phyloP scores from a whole-genome alignment of 305 asterid species.

The Rubia occidens region DNA sequence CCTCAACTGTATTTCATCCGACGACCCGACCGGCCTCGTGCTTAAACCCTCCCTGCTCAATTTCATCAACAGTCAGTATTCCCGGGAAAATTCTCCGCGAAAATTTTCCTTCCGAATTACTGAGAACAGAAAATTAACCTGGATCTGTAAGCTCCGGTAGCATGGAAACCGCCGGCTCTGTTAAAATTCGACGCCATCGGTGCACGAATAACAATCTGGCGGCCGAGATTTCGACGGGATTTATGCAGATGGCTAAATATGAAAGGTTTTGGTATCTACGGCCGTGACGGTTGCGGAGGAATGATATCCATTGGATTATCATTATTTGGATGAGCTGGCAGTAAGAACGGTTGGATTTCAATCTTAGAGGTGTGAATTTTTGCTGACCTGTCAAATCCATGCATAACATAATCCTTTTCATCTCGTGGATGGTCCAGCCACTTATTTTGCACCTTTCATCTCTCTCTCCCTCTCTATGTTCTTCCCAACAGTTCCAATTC shows the following conservation, averaged over 20 bases:
- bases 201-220: neutral
- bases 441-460: too few relatives aligned
- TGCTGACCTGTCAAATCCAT: constrained; percentile 1
- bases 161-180: constrained; percentile 8
- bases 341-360: neutral
- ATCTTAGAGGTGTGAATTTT: neutral
- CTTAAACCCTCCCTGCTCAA: neutral
- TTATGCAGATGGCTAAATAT: neutral
- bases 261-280: too few relatives aligned
- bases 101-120: neutral
- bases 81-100: too few relatives aligned
- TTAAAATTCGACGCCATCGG: constrained; percentile 32
- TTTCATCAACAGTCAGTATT: too few relatives aligned
- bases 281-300: neutral
- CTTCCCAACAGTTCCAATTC: too few relatives aligned
- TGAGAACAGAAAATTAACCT: neutral
- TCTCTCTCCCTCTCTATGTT: too few relatives aligned
- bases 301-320: constrained; percentile 2
- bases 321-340: neutral
- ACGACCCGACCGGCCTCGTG: too few relatives aligned
- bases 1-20: too few relatives aligned
- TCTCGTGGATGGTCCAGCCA: too few relatives aligned
- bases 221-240: neutral
- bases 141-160: neutral
- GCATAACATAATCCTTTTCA: too few relatives aligned